Percentiles rank a stretch among this genome's conserved stretches.
phyloP scores from a whole-genome alignment of 805 yeast species.

The Candida berthetii region DNA sequence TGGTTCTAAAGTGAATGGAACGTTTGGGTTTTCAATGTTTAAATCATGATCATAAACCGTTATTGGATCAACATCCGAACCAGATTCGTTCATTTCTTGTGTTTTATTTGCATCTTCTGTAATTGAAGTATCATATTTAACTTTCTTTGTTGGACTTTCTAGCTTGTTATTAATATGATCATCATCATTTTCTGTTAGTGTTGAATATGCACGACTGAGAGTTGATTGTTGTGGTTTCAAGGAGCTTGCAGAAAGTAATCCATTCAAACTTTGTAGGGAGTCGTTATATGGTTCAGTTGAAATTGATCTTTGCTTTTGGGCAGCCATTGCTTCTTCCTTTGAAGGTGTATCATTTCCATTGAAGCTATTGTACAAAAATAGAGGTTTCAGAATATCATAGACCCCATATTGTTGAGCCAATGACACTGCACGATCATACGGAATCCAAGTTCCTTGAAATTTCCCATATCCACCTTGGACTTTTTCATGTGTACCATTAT shows the following conservation, averaged over 20 bases:
- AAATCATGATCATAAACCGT: constrained; percentile 29
- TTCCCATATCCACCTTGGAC: constrained; percentile 83
- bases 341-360: constrained; percentile 37
- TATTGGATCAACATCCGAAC: background rate
- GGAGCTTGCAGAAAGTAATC: constrained; percentile 5
- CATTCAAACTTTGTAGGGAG: constrained; percentile 5
- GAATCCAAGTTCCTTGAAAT: constrained; percentile 87
- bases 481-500: constrained; percentile 62
- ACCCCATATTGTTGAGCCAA: constrained; percentile 55
- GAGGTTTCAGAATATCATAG: constrained; percentile 53
- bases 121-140: constrained; percentile 9
- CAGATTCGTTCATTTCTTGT: background rate
- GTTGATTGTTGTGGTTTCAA: constrained; percentile 17
- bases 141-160: constrained; percentile 34
- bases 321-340: constrained; percentile 40
- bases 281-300: constrained; percentile 3
- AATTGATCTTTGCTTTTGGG: constrained; percentile 20
- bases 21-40: constrained; percentile 32
- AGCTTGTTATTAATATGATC: constrained; percentile 5
- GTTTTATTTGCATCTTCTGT: background rate
- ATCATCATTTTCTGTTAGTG: constrained; percentile 27
- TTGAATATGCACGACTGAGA: constrained; percentile 19
- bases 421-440: constrained; percentile 57
- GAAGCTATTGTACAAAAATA: constrained; percentile 44
- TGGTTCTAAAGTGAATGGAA: constrained; percentile 46